phyloP scores from a whole-genome alignment of 2,329 filamentous ascomycete species.

The Sordariomycetes sp. region DNA sequence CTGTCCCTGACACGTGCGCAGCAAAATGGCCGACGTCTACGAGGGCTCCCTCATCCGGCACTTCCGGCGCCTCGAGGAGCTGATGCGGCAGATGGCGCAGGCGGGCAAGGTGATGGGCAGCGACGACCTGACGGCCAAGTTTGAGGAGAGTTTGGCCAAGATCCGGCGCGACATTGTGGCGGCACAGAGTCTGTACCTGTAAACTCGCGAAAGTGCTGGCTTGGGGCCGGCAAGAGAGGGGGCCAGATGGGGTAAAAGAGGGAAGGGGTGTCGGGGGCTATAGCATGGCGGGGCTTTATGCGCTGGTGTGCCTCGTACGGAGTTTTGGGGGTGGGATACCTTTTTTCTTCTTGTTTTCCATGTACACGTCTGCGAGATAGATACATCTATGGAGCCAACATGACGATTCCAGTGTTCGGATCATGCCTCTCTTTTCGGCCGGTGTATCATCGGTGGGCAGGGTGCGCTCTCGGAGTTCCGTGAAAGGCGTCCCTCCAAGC shows the following conservation, averaged over 20 bases:
- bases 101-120: conserved; percentile 97
- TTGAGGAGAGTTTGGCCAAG: conserved; percentile 73
- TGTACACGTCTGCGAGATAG: too few relatives aligned
- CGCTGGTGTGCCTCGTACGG: too few relatives aligned
- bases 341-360: too few relatives aligned
- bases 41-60: conserved; percentile 93
- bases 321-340: too few relatives aligned
- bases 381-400: too few relatives aligned
- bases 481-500: too few relatives aligned
- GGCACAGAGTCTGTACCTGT: conserved; percentile 85
- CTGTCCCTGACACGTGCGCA: conserved; percentile 20
- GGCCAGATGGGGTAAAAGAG: neutral
- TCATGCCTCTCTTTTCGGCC: too few relatives aligned
- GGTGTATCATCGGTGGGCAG: too few relatives aligned
- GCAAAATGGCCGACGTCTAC: conserved; percentile 98
- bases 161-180: conserved; percentile 90
- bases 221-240: neutral
- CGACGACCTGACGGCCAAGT: conserved; percentile 84
- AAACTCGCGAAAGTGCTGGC: conserved; percentile 11
- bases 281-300: too few relatives aligned
- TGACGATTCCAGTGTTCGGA: too few relatives aligned
- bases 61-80: conserved; percentile 88
- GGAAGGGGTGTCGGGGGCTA: too few relatives aligned
- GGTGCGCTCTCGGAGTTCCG: too few relatives aligned
- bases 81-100: conserved; percentile 88